Evolutionary conservation across 805 yeast genomes (phyloP).

Genomic region (Candida manassasensis): DNA sequence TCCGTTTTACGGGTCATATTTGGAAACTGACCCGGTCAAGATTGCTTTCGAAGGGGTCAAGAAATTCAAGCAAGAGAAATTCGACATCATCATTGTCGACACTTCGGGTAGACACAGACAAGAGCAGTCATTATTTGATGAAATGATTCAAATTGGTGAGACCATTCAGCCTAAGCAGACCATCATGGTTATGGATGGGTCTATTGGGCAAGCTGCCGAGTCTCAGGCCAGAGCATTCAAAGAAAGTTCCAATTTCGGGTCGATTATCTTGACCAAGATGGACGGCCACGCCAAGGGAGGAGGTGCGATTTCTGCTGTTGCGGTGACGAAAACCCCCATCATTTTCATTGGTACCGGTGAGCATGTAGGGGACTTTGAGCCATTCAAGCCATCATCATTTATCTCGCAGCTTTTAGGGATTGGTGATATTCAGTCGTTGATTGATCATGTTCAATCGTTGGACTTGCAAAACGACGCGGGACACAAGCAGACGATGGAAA

Average conservation of each 20-base stretch:
- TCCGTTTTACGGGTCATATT: slow-evolving; percentile 91
- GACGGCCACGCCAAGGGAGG: slow-evolving; percentile 99
- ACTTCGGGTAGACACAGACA: slow-evolving; percentile 98
- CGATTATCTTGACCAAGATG: slow-evolving; percentile 91
- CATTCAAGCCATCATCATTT: slow-evolving; percentile 84
- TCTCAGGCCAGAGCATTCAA: slow-evolving; percentile 91
- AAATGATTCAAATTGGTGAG: slow-evolving; percentile 88
- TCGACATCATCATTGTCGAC: slow-evolving; percentile 91
- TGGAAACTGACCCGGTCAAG: slow-evolving; percentile 92
- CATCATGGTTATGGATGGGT: slow-evolving; percentile 94
- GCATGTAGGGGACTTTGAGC: slow-evolving; percentile 88
- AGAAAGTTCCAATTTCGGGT: slow-evolving; percentile 89
- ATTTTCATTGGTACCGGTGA: slow-evolving; percentile 98
- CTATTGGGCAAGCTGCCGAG: slow-evolving; percentile 98
- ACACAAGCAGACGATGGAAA: slow-evolving; percentile 86
- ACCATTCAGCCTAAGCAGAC: slow-evolving; percentile 93
- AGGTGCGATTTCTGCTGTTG: slow-evolving; percentile 98
- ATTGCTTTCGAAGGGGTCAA: slow-evolving; percentile 91
- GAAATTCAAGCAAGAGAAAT: slow-evolving; percentile 83
- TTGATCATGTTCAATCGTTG: slow-evolving; percentile 88
- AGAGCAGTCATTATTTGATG: slow-evolving; percentile 84
- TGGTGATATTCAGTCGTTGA: slow-evolving; percentile 89
- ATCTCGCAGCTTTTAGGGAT: slow-evolving; percentile 90
- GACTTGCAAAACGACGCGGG: slow-evolving; percentile 61
- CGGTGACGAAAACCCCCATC: slow-evolving; percentile 92